A percentile compares a stretch with the other conserved stretches of the same genome.
phyloP scores from a whole-genome alignment of 2,329 filamentous ascomycete species.

The Ascochyta lentis region DNA sequence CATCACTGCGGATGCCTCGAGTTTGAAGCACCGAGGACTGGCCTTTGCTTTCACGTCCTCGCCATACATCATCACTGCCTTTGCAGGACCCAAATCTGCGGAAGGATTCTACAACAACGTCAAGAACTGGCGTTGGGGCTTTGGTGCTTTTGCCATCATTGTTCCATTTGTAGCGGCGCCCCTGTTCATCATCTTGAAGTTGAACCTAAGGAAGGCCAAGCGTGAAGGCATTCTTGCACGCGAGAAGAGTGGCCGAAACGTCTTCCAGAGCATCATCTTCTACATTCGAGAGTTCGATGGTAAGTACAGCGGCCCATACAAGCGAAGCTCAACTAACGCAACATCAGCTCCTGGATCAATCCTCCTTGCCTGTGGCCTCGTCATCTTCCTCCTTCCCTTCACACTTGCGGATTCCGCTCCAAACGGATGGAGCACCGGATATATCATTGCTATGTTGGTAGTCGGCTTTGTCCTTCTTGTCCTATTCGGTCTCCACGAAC shows the following conservation, averaged over 20 bases:
- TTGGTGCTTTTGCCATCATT: conserved; percentile 70
- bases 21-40: conserved; percentile 63
- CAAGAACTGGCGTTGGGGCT: conserved; percentile 63
- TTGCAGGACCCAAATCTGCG: conserved; percentile 24
- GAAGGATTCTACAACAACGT: conserved; percentile 54
- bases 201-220: conserved; percentile 62
- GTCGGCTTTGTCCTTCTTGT: conserved; percentile 58
- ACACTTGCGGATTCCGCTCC: conserved; percentile 60
- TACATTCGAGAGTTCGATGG: conserved; percentile 51
- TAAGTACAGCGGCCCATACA: conserved; percentile 46
- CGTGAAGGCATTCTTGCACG: conserved; percentile 57
- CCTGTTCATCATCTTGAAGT: conserved; percentile 60
- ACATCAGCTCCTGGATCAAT: conserved; percentile 53
- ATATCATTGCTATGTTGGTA: conserved; percentile 59
- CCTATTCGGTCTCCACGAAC: conserved; percentile 61
- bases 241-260: conserved; percentile 55
- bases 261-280: conserved; percentile 50
- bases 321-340: background rate
- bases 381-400: conserved; percentile 57
- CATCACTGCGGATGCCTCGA: conserved; percentile 67
- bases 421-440: conserved; percentile 56
- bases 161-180: conserved; percentile 66
- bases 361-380: conserved; percentile 53
- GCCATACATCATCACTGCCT: conserved; percentile 27
- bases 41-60: conserved; percentile 58